Percentiles rank a stretch among this genome's conserved stretches.
Evolutionary conservation across 2,329 filamentous ascomycete species (phyloP).

Genomic region (Phaeosphaeria sp.): DNA sequence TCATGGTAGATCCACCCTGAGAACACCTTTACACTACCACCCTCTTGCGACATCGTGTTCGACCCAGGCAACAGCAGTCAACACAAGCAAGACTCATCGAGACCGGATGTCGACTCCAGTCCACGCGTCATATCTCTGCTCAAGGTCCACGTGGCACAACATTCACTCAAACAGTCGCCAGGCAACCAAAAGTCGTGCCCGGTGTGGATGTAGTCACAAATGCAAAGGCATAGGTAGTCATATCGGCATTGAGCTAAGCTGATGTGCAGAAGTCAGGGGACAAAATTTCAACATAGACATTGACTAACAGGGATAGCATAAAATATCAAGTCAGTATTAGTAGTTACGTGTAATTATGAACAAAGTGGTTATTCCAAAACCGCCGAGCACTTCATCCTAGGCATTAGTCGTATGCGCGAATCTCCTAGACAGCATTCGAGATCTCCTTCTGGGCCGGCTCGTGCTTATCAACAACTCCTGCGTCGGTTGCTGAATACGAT

Average conservation of each 20-base stretch:
- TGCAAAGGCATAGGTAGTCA: neutral
- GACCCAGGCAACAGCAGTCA: slow-evolving; percentile 16
- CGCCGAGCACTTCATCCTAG: neutral
- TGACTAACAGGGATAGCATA: neutral
- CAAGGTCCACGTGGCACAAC: neutral
- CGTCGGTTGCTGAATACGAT: slow-evolving; percentile 38
- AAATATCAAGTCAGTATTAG: neutral
- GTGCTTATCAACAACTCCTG: slow-evolving; percentile 33
- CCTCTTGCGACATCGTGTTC: neutral
- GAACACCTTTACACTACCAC: slow-evolving; percentile 6
- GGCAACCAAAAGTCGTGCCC: neutral
- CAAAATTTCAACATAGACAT: neutral
- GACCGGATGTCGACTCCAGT: neutral
- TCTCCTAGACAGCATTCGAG: slow-evolving; percentile 14
- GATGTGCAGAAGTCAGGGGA: neutral
- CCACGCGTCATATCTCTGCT: neutral
- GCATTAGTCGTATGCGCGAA: neutral
- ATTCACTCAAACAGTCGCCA: neutral
- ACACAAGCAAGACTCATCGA: neutral
- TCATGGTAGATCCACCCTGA: neutral
- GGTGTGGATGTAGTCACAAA: neutral
- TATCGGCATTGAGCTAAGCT: neutral
- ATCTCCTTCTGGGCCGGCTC: slow-evolving; percentile 16
- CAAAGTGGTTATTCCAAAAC: slow-evolving; percentile 1
- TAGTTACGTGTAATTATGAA: slow-evolving; percentile 8